Base-by-base conservation (phyloP, 129 eudicot species). In the Saussurea involucrata region DNA sequence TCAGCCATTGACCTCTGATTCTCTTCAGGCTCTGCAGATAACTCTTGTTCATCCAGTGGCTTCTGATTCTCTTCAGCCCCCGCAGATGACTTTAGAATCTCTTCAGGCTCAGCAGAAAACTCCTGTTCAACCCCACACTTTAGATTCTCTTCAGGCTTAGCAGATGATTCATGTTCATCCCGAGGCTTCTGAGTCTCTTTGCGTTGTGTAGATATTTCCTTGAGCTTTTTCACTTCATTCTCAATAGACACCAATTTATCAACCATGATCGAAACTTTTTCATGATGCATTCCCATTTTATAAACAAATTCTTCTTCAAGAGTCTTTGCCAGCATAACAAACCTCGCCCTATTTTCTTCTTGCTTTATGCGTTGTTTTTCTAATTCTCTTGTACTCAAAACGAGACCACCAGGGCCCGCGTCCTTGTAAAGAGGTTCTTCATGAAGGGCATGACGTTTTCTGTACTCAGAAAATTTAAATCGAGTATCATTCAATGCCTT, bases 381-480 rank as follows among this genome's bases (percentile, higher is more conserved):
- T 5, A 92, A 64, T 67, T 92, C 97, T 21, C 79, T 75, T 28
- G 85, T 66, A 55, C 90, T 90, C 72, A 88, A 63, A 68, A 95
- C 95, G 40, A 95, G 85, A 68, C 97, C 99, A 28, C 95, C 95
- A 1, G 84, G 84, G 37, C 96, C 96, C 22, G 87, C 95, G 78
- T 95, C 97, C 77, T 76, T 85, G 71, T 92, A 95, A 20, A 84
- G 65, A 0, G 97, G 90, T 65, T 90, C 92, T 80, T 92, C 95
- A 24, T 78, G 83, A 65, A 88, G 86, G 58, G 42, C 81, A 79
- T 36, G 68, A 3, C 66, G 77, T 46, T 87, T 85, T 72, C 90
- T 78, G 29, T 92, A 92, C 32, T 92, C 96, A 4, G 78, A 64
- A 66, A 95, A 92, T 4, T 79, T 76, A 65, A 57, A 77, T 25